A percentile compares a stretch with the other conserved stretches of the same genome.
These are phyloP conservation scores for Stachybotrys chartarum DNA, from an alignment of 2,329 filamentous ascomycete species.

Conservation along the genomic window DNA sequence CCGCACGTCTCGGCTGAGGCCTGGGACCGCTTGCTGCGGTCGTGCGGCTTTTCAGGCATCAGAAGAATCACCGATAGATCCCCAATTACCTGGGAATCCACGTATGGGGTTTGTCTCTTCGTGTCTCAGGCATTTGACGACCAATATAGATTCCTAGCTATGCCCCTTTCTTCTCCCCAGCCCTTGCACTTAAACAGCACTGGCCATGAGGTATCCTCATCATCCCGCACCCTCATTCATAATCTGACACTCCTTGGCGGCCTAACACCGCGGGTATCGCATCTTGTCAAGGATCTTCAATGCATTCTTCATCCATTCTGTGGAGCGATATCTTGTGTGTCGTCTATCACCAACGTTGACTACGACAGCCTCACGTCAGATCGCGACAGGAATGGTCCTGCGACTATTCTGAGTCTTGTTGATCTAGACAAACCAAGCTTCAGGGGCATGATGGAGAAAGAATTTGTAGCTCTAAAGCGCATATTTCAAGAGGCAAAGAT, in stretches of 20 bases:
- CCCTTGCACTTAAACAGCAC: too few species aligned
- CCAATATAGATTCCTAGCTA: conserved; percentile 2
- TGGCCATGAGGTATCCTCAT: conserved; percentile 1
- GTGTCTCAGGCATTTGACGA: conserved; percentile 7
- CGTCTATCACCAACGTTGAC: conserved; percentile 3
- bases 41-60: conserved; percentile 6
- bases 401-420: conserved; percentile 3
- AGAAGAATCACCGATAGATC: conserved; percentile 3
- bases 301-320: neutral
- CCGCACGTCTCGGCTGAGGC: conserved; percentile 1
- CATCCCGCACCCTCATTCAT: neutral
- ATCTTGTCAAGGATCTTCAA: neutral
- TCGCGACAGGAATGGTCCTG: neutral
- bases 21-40: conserved; percentile 3
- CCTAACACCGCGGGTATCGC: neutral
- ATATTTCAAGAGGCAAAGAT: conserved; percentile 4
- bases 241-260: neutral
- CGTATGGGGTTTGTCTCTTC: conserved; percentile 2
- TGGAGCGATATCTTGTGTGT: conserved; percentile 1
- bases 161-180: neutral
- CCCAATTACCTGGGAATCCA: neutral
- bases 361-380: neutral
- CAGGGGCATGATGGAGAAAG: conserved; percentile 3
- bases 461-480: conserved; percentile 4
- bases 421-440: conserved; percentile 6